Evolutionary conservation across 768 basidiomycete species (phyloP), one percentile per base, ranked within the genome.

Genomic region (Panaeolus cyanescens): DNA sequence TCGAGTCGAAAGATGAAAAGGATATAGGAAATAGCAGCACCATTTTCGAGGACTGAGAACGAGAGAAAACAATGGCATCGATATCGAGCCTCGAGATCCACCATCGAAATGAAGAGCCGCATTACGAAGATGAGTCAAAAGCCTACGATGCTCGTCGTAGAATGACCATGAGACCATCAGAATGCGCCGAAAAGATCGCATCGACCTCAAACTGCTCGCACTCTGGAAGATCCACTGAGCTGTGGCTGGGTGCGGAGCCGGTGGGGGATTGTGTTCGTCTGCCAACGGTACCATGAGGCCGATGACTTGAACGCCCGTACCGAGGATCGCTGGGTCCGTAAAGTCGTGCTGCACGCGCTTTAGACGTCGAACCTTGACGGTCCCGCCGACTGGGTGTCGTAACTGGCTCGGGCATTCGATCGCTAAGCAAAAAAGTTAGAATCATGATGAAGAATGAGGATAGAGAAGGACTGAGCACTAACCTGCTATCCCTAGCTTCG

Each of bases 181-280:
- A 93, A 70, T 93, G 92, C 4, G 89, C 91, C 32, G 90, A 91
- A 69, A 93, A 92, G 58, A 93, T 92, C 2, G 91, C 89, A 67
- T 93, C 92, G 12, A 93, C 90, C 32, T 78, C 65, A 57, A 88
- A 77, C 65, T 83, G 82, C 15, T 74, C 75, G 9, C 73, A 75
- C 60, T 66, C 39, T 57, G 32, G 60, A 56, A 34, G 63, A n/a
- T 56, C 36, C 9, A 34, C 12, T 56, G 32, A n/a, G 7, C 54
- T 3, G 59, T 60, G 42, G 59, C 53, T 28, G 62, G 62, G 17
- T 19, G 31, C 33, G 15, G 25, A 10, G 25, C 32, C 32, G 20
- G 32, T 56, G 32, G 55, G 32, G 5, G 32, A 56, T 1, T 22
- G 33, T 17, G 55, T 22, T 22, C 55, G 32, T 34, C 55, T 20